Evolutionary conservation across 345 rosid species (phyloP).

Genomic region (Eucalyptus cladocalyx): DNA sequence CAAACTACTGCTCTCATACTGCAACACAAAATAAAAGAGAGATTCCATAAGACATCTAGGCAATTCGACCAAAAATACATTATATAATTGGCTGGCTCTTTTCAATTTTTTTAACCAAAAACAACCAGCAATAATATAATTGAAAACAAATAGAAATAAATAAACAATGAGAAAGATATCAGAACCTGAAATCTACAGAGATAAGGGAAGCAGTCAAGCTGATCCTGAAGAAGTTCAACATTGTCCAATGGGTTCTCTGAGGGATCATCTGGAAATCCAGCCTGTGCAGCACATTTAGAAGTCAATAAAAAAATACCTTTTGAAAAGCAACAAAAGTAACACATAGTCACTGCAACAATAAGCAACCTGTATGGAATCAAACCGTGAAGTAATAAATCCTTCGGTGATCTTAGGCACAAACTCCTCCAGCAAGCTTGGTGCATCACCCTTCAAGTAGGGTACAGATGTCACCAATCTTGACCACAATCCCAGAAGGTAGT

Average conservation of each 20-base stretch:
- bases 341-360: not conserved
- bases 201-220: constrained; percentile 94
- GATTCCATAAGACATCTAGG: not conserved
- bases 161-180: not conserved
- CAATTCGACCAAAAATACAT: not conserved
- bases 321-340: not conserved
- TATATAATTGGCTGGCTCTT: not conserved
- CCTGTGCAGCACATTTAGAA: constrained; percentile 23
- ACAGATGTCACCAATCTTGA: constrained; percentile 92
- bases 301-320: not conserved
- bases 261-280: constrained; percentile 68
- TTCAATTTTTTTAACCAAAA: not conserved
- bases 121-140: not conserved
- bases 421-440: constrained; percentile 95
- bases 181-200: constrained; percentile 97
- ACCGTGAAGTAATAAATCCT: constrained; percentile 89
- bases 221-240: constrained; percentile 98
- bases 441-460: constrained; percentile 93
- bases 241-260: constrained; percentile 92
- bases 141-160: not conserved
- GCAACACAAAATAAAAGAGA: constrained; percentile 5
- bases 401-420: constrained; percentile 98
- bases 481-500: constrained; percentile 95
- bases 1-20: constrained; percentile 86
- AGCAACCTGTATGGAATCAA: constrained; percentile 86